Base-by-base conservation (phyloP, 257 asterid genomes). In the Forsythia suspensa region DNA sequence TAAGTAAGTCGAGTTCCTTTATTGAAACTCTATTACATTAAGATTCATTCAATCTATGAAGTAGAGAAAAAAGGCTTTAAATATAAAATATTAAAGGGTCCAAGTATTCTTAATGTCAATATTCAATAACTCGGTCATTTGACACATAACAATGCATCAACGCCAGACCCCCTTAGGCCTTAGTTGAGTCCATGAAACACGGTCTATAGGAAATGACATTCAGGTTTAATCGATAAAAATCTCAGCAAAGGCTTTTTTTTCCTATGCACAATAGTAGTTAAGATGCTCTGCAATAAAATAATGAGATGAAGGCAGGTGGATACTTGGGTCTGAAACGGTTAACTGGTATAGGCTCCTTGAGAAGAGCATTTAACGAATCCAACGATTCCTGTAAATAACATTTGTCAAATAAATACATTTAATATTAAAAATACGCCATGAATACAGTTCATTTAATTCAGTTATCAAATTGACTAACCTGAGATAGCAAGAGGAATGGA, bases 241-340 rank as follows among this genome's bases (percentile, higher is more conserved):
- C 16, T 44, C 61, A 15, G 6, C 21, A 15, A 1, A n/a, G 4
- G 4, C 61, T 52, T 52, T 52, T 52, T 52, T 15, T 16, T 2
- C 8, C 20, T 52, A 13, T 16, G n/a, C 16, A 41, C 5, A 4
- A 41, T 12, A 16, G 6, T 20, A 42, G 73, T 8, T 70, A 29
- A 29, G 34, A 29, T 29, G 36, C 48, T 70, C 15, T 9, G 8
- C 3, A 51, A 16, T 52, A 59, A 59, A n/a, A 59, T 59, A 41
- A 59, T 24, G 52, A 72, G 34, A 46, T 39, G 78, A 36, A 71
- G 61, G 51, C 4, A 71, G 70, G 44, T 6, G 44, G 51, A 51
- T 85, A 90, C 95, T 90, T 90, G 55, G 95, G 91, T 71, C 95
- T 83, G 84, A 91, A 89, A 51, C 93, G 92, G 83, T 89, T 85